A percentile compares a stretch with the other conserved stretches of the same genome.
Evolutionary conservation across 805 yeast genomes (phyloP).

Genomic region (Suhomyces emberorum): DNA sequence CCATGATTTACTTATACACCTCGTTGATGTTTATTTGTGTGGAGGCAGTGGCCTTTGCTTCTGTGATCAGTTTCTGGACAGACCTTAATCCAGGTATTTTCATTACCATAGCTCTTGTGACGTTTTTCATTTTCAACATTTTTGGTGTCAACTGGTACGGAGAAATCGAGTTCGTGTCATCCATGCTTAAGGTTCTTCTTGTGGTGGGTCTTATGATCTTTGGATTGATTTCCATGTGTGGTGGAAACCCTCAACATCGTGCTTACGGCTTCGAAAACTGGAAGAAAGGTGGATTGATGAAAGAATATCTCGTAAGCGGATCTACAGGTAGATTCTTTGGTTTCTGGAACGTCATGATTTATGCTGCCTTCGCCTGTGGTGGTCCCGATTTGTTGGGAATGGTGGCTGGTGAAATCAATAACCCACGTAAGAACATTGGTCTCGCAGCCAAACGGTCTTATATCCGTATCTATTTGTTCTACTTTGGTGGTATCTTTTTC

Average conservation of each 20-base stretch:
- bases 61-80: slow-evolving; percentile 29
- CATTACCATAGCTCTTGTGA: slow-evolving; percentile 27
- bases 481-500: slow-evolving; percentile 37
- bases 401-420: slow-evolving; percentile 40
- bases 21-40: slow-evolving; percentile 32
- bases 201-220: slow-evolving; percentile 38
- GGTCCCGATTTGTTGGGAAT: slow-evolving; percentile 40
- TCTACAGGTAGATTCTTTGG: slow-evolving; percentile 62
- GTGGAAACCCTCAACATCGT: slow-evolving; percentile 33
- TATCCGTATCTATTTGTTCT: slow-evolving; percentile 32
- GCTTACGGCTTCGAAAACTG: slow-evolving; percentile 37
- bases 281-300: slow-evolving; percentile 32
- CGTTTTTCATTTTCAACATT: slow-evolving; percentile 29
- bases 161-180: slow-evolving; percentile 51
- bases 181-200: slow-evolving; percentile 36
- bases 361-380: slow-evolving; percentile 64
- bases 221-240: slow-evolving; percentile 37
- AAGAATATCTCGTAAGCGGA: slow-evolving; percentile 36
- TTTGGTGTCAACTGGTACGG: slow-evolving; percentile 50
- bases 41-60: slow-evolving; percentile 32
- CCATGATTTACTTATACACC: slow-evolving; percentile 32
- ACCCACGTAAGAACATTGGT: slow-evolving; percentile 37
- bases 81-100: slow-evolving; percentile 31
- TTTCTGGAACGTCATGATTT: slow-evolving; percentile 59
- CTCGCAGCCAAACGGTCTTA: slow-evolving; percentile 34